Evolutionary conservation across 2,329 filamentous ascomycete genomes (phyloP).

Genomic region (Calonectria leucothoes): DNA sequence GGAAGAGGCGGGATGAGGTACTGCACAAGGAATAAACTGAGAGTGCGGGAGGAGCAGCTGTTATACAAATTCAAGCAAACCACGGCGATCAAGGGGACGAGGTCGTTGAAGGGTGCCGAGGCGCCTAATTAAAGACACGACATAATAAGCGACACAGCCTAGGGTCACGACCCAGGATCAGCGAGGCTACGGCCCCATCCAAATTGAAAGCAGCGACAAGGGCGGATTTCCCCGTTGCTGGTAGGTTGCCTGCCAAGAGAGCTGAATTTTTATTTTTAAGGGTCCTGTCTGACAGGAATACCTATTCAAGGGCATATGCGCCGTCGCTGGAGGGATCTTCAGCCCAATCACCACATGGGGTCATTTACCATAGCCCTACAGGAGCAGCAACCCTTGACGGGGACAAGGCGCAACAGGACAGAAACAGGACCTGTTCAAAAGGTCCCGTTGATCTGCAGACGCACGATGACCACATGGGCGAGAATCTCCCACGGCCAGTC

Average conservation of each 20-base stretch:
- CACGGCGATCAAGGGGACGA: conserved; percentile 1
- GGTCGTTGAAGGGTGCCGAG: not conserved
- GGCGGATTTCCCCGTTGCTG: not conserved
- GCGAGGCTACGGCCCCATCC: conserved; percentile 24
- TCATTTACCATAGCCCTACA: conserved; percentile 9
- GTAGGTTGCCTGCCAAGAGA: conserved; percentile 5
- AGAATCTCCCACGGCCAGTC: not conserved
- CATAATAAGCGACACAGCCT: conserved; percentile 38
- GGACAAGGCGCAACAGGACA: not conserved
- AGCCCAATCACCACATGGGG: not conserved
- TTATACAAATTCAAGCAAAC: not conserved
- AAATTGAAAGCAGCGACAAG: conserved; percentile 8
- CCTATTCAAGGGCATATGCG: not conserved
- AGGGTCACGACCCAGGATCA: conserved; percentile 32
- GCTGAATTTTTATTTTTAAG: not conserved
- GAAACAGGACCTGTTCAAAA: not conserved
- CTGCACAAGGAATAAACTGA: not conserved
- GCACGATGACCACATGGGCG: not conserved
- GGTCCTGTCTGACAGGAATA: not conserved
- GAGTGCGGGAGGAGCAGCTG: not conserved
- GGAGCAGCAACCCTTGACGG: not conserved
- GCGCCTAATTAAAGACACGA: conserved; percentile 16
- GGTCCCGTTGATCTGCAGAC: not conserved
- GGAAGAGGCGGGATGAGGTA: not conserved
- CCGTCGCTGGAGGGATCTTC: not conserved